Conservation (phyloP, 805 yeast species). For the Metschnikowia colocasiae region DNA sequence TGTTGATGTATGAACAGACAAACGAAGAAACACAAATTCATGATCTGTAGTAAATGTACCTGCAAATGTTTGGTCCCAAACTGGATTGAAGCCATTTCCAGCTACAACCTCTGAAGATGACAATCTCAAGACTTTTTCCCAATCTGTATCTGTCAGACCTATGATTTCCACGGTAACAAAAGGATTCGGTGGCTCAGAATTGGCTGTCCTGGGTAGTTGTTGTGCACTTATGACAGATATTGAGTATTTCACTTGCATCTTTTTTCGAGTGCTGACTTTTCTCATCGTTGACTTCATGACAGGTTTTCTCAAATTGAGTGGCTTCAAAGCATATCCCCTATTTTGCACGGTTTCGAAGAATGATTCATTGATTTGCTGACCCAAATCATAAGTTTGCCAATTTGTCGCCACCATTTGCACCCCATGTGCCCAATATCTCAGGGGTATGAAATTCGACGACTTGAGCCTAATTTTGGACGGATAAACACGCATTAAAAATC, state of each 20-base stretch:
- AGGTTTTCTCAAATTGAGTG: conserved; percentile 43
- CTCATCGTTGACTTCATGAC: conserved; percentile 22
- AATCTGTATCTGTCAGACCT: conserved; percentile 37
- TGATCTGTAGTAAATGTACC: conserved; percentile 36
- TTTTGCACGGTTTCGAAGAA: conserved; percentile 59
- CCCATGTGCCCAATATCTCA: conserved; percentile 78
- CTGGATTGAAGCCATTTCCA: conserved; percentile 84
- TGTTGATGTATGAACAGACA: conserved; percentile 43
- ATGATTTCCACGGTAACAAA: conserved; percentile 57
- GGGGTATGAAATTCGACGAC: conserved; percentile 80
- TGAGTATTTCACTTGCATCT: conserved; percentile 16
- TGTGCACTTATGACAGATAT: conserved; percentile 71
- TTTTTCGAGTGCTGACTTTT: conserved; percentile 5
- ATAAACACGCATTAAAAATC: conserved; percentile 75
- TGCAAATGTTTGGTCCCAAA: conserved; percentile 62
- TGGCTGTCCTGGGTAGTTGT: conserved; percentile 54
- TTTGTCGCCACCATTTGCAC: conserved; percentile 94
- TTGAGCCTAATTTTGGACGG: conserved; percentile 76
- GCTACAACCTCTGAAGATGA: conserved; percentile 29
- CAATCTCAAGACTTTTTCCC: conserved; percentile 15
- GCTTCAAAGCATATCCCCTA: conserved; percentile 80
- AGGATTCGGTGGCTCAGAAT: conserved; percentile 52
- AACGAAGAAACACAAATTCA: conserved; percentile 54
- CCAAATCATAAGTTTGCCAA: conserved; percentile 90
- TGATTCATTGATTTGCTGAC: conserved; percentile 85